Base-by-base conservation (phyloP, 139 green algal species). In the Picochlorum sp. region DNA sequence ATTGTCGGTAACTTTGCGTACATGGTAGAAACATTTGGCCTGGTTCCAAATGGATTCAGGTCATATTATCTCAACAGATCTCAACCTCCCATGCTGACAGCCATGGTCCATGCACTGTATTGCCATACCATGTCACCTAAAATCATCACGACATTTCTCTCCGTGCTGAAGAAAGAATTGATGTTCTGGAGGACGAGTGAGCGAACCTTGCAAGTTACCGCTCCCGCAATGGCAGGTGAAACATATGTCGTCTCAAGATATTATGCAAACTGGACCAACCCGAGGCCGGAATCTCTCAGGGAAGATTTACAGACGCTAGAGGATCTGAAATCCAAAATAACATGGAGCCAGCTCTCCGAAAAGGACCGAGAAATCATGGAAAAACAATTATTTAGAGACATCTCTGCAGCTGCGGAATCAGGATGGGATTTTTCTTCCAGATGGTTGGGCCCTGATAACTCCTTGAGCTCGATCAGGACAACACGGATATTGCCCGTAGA, bases 51-150 rank as follows among this genome's bases (percentile, higher is more conserved):
- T 64, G 93, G 93, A 8, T 49, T 78, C 6, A 62, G 80, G n/a
- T 70, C 50, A 5, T 98, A 98, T 79, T 98, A 98, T 80, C 62
- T 92, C 15, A 96, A 97, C 69, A 80, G 90, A 45, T 86, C 84
- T 61, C 90, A 97, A 74, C 91, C 89, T 3, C 90, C 91, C 0
- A 73, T 97, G 52, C 74, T 97, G 49, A 15, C 16, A 16, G 34
- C 68, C 28, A 83, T 85, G 70, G 77, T 90, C 41, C 32, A 32
- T 0, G 60, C 58, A 1, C 54, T 91, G n/a, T 75, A 80, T 38
- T 66, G 77, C 16, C 62, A 71, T 4, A 67, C 54, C 0, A 47
- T 58, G 4, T 69, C 86, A 44, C 34, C n/a, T 2, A 56, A 16
- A 9, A 52, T 88, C 10, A 34, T 89, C 34, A 9, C 5, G 8